Percentiles rank a stretch among this genome's conserved stretches.
phyloP scores from a whole-genome alignment of 2,329 filamentous ascomycete genomes.

The Ilyonectria robusta region DNA sequence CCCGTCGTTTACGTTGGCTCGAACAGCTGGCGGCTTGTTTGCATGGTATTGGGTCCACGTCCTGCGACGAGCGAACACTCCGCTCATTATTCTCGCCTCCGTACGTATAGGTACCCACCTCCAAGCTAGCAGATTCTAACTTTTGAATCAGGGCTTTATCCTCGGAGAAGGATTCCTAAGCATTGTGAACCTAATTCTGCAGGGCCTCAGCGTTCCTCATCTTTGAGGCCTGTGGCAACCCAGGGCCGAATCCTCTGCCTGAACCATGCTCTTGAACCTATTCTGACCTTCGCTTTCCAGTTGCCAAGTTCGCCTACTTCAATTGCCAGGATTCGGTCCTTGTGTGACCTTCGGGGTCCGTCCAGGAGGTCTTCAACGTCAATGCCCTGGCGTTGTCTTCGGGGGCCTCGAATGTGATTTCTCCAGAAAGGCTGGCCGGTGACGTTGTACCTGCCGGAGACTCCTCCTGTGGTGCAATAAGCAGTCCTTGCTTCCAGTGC shows the following conservation, averaged over 20 bases:
- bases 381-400: constrained; percentile 79
- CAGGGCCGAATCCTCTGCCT: not conserved
- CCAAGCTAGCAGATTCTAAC: constrained; percentile 24
- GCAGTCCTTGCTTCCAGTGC: constrained; percentile 90
- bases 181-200: constrained; percentile 88
- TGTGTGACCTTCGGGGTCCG: constrained; percentile 57
- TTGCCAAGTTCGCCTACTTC: constrained; percentile 51
- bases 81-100: constrained; percentile 88
- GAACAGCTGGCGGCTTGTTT: constrained; percentile 82
- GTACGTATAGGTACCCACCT: constrained; percentile 56
- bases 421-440: constrained; percentile 73
- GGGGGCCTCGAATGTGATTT: constrained; percentile 79
- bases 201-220: constrained; percentile 83
- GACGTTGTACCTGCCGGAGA: constrained; percentile 62
- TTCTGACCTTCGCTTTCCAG: constrained; percentile 1
- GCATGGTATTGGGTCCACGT: constrained; percentile 82
- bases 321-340: constrained; percentile 66
- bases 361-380: constrained; percentile 76
- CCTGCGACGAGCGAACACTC: constrained; percentile 73
- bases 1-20: constrained; percentile 92
- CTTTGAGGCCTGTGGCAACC: constrained; percentile 57
- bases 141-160: constrained; percentile 78
- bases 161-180: constrained; percentile 93
- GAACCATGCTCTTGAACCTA: not conserved
- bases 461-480: constrained; percentile 76